A percentile compares a stretch with the other conserved stretches of the same genome.
These are phyloP conservation scores for Kwoniella europaea DNA, from an alignment of 768 basidiomycete genomes.

Conservation along the genomic window DNA sequence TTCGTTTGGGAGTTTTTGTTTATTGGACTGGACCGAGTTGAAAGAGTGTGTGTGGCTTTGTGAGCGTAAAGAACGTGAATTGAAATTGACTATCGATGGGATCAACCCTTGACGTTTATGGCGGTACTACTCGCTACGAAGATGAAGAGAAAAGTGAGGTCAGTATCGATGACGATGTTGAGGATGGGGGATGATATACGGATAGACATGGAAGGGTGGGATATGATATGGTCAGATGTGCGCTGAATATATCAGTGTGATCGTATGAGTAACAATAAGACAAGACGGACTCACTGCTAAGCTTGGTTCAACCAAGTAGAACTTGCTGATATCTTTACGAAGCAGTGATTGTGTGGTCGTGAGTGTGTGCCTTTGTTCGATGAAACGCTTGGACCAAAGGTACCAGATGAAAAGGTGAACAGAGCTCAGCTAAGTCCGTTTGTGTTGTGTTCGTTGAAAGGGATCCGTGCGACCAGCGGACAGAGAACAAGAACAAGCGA, in stretches of 20 bases:
- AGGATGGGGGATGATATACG: background rate
- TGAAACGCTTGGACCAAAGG: background rate
- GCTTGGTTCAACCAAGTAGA: background rate
- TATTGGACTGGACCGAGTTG: background rate
- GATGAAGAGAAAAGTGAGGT: background rate
- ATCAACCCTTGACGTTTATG: slow-evolving; percentile 6
- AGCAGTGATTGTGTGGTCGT: background rate
- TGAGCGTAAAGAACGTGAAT: slow-evolving; percentile 19
- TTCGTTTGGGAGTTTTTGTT: background rate
- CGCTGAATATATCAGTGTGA: background rate
- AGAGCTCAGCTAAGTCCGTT: slow-evolving; percentile 6
- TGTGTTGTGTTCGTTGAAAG: background rate
- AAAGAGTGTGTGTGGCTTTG: slow-evolving; percentile 3
- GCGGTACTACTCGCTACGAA: background rate
- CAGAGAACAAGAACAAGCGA: background rate
- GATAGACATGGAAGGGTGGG: background rate
- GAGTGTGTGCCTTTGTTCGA: background rate
- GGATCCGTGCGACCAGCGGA: background rate
- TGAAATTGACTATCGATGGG: background rate
- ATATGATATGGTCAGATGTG: background rate
- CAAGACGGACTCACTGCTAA: background rate
- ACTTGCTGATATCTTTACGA: background rate
- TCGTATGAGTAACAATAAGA: background rate
- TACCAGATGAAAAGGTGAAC: background rate
- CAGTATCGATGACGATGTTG: background rate